Evolutionary conservation across 2,329 filamentous ascomycete genomes (phyloP), one percentile per base, ranked within the genome.

Genomic region (Penicillium sp.): DNA sequence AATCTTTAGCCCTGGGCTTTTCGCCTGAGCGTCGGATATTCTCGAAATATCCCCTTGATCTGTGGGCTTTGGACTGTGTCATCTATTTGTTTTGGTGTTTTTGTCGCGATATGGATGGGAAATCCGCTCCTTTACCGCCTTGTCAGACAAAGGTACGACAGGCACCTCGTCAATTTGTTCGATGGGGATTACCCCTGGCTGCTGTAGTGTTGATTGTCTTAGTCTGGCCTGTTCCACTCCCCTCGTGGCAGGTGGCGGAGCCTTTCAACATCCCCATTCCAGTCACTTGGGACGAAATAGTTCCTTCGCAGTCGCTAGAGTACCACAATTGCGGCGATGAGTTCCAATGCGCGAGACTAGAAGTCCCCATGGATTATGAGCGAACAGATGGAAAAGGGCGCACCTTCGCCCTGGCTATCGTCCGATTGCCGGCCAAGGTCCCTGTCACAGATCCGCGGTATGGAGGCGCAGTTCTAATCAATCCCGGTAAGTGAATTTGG

Each of bases 361-460:
- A 76, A 43, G 72, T 82, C 0, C 81, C 80, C 0, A 74, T 82
- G 65, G 77, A 78, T 61, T 80, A 77, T 67, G 71, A 76, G 31
- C 66, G 67, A 5, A 62, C 65, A 0, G 69, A 75, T 36, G 61
- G 69, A 35, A 36, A 71, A 41, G 57, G 68, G 16, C 68, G 69
- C 41, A 64, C 65, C 19, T 71, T 79, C 19, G 70, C 70, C 2
- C 60, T 82, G 26, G 79, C 79, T 4, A 66, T 82, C 10, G 71
- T 76, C n/a, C 76, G 75, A 28, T 68, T 77, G 8, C 77, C 80
- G 0, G 79, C 79, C 5, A 74, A 69, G 45, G 70, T 73, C 7
- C 62, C 71, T 6, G 66, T 72, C 6, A 68, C 73, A 1, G 75
- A 82, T 63, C 65, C 73, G 16, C 70, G 71, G 7, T 79, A 79